Base-by-base conservation (phyloP, 1,139 yeast genomes). In the Pichia sp. region DNA sequence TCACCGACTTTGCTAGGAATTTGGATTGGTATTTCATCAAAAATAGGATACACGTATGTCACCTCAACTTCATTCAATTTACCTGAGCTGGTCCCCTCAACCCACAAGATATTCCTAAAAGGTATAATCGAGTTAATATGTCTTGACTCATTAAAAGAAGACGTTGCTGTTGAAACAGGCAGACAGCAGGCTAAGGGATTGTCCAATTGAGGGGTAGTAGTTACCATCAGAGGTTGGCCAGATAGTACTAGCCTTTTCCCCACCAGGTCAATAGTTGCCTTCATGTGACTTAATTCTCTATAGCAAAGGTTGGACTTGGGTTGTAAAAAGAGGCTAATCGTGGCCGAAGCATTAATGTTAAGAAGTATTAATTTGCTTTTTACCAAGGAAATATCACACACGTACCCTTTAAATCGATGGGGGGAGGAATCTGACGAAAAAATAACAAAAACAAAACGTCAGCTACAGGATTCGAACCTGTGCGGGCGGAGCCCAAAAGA, bases 401-500 rank as follows among this genome's bases (percentile, higher is more conserved):
- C 40, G 40, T 36, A 36, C 40, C 40, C 40, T 13, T 13, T 36
- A 13, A 31, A 31, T 31, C 15, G 40, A 36, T 10, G 40, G 40
- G 40, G n/a, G 13, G 40, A 19, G 23, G 23, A 19, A 11, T 36
- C 8, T 36, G 8, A 16, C 4, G 13, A 13, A 42, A 7, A 11
- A 29, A 16, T 11, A 41, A 8, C 10, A 36, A 61, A 62, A 60
- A 57, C 46, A 34, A 44, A 55, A 42, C 67, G 67, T 63, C 67
- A 64, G 65, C 67, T 61, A 64, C 70, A 67, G 70, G 70, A 65
- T 64, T 67, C 68, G 70, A 67, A 67, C 70, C 70, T 67, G 70
- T 67, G 70, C 70, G 70, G 69, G 70, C 64, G 62, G 58, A 67
- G 62, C 69, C 69, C 70, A 67, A 67, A 67, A 67, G 71, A 67